Evolutionary conservation across 306 rosid genomes (phyloP).

Genomic region (Prunus persica): Prunus_persica_NCBIv2 NC_034009.1:27381001-27381500

Average conservation of each 20-base stretch:
- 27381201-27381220: conserved; percentile 80
- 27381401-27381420: conserved; percentile 15
- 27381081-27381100: not conserved
- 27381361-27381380: conserved; percentile 51
- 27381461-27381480: conserved; percentile 73
- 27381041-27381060: not conserved
- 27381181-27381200: conserved; percentile 84
- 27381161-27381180: conserved; percentile 11
- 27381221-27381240: conserved; percentile 94
- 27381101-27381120: not conserved
- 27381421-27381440: conserved; percentile 37
- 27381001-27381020: conserved; percentile 4
- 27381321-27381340: conserved; percentile 67
- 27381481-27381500: conserved; percentile 75
- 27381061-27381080: not conserved
- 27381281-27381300: conserved; percentile 90
- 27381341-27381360: conserved; percentile 84
- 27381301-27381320: conserved; percentile 74
- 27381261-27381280: conserved; percentile 86
- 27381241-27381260: conserved; percentile 93
- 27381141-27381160: not conserved
- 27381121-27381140: conserved; percentile 2
- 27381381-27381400: conserved; percentile 29
- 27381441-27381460: conserved; percentile 81
- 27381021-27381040: conserved; percentile 25